Base-by-base conservation (phyloP, 805 yeast species). In the Saccharomycopsis vini region DNA sequence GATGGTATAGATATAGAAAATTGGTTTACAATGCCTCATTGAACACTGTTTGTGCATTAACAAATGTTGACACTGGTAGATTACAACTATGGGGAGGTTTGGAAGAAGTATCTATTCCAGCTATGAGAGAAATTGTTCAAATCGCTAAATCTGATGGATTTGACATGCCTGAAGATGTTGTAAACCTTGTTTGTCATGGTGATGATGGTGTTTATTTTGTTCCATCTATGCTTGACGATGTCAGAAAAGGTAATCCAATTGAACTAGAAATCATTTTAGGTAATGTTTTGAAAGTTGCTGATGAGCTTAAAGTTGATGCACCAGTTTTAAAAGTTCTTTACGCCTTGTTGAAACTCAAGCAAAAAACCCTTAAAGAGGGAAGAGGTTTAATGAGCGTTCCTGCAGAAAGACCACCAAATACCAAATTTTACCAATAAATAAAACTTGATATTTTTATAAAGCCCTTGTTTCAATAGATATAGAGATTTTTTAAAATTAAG, bases 171-270 rank as follows among this genome's bases (percentile, higher is more conserved):
- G 68, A 60, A 21, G 72, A 62, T 15, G 58, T 68, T 18, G 73
- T 73, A 47, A 65, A 73, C 22, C 47, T 54, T 38, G 72, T 77
- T 65, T 56, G 75, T 28, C 77, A 75, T 50, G 66, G 75, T 16
- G 83, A 79, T 54, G 81, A 70, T 46, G 76, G 75, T 9, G 66
- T 63, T 28, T 73, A 69, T 61, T 82, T 73, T 57, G 67, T 69
- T 40, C 90, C 89, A 2, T 80, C 88, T 3, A 82, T 82, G 90
- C 62, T 72, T 49, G 81, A 80, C 12, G 90, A 82, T 56, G 70
- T 71, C 18, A 63, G 73, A 40, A 78, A 80, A 50, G 75, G 78
- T 21, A 79, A 81, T 55, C 77, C 77, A 40, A 72, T 83, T 52
- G 94, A 85, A 59, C 60, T 79, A 22, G 88, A 83, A 54, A 81